A percentile compares a stretch with the other conserved stretches of the same genome.
phyloP scores from a whole-genome alignment of 805 yeast species.

The Zygosaccharomyces lentus region DNA sequence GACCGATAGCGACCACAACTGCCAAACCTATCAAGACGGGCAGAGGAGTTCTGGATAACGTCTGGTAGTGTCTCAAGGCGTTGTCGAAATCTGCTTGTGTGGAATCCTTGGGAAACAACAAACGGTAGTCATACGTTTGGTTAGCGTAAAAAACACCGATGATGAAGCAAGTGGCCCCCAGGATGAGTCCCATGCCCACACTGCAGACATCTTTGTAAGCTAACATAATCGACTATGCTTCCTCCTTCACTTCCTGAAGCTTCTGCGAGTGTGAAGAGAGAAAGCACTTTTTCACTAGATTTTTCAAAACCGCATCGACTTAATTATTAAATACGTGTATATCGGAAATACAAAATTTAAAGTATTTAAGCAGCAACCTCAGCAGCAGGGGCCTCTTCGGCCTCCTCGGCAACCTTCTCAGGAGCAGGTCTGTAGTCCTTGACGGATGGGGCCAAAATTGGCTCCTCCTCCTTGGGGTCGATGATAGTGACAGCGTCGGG shows the following conservation, averaged over 20 bases:
- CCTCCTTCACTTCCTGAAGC: background rate
- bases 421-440: conserved; percentile 58
- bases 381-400: conserved; percentile 24
- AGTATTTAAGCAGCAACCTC: conserved; percentile 27
- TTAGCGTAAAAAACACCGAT: conserved; percentile 76
- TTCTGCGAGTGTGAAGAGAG: background rate
- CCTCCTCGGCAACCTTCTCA: conserved; percentile 17
- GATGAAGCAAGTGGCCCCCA: conserved; percentile 59
- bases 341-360: conserved; percentile 19
- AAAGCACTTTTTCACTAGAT: background rate
- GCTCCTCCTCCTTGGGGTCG: conserved; percentile 94
- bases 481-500: conserved; percentile 92
- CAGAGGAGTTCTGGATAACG: conserved; percentile 63
- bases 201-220: conserved; percentile 31
- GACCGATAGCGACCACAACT: conserved; percentile 64
- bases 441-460: conserved; percentile 74
- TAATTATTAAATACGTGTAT: background rate
- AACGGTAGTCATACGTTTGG: conserved; percentile 73
- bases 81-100: conserved; percentile 51
- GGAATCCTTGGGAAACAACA: conserved; percentile 60
- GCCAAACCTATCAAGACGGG: conserved; percentile 43
- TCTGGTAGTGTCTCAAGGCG: conserved; percentile 69
- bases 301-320: background rate
- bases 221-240: background rate
- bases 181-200: conserved; percentile 29